These are phyloP conservation scores for Mollisiaceae sp. DNA, from an alignment of 2,329 filamentous ascomycete genomes.

Conservation along the genomic window DNA sequence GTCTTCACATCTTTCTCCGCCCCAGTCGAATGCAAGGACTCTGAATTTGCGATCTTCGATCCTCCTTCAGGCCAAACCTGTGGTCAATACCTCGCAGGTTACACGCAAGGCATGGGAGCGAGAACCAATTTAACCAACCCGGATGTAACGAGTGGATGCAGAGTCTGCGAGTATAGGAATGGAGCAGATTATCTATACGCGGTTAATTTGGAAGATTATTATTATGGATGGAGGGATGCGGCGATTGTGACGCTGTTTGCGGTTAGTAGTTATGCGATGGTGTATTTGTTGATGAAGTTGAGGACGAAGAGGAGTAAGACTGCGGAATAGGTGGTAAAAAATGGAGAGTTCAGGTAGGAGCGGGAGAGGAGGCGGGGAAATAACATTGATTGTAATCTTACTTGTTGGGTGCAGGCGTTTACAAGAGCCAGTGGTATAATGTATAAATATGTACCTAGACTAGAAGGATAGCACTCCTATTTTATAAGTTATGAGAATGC, in stretches of 20 bases:
- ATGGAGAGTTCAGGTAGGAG: no score
- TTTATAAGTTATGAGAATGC: no score
- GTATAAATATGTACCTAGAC: no score
- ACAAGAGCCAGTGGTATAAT: no score
- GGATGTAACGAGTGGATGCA: constrained; percentile 58
- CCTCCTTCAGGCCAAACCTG: constrained; percentile 67
- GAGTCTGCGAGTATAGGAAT: constrained; percentile 63
- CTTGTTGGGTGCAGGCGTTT: no score
- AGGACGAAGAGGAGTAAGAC: constrained; percentile 54
- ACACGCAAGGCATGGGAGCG: constrained; percentile 53
- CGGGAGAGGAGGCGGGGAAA: no score
- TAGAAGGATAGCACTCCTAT: no score
- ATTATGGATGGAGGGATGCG: constrained; percentile 70
- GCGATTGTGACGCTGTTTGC: constrained; percentile 54
- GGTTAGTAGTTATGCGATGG: constrained; percentile 48
- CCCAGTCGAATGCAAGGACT: constrained; percentile 53
- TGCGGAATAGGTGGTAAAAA: constrained; percentile 35
- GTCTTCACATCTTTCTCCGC: constrained; percentile 62
- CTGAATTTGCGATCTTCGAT: constrained; percentile 67
- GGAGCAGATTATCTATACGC: constrained; percentile 65
- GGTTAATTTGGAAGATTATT: constrained; percentile 64
- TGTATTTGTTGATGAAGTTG: constrained; percentile 55
- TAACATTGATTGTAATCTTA: no score
- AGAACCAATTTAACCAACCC: constrained; percentile 63
- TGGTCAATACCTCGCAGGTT: constrained; percentile 59